Evolutionary conservation across 1,284 basidiomycete species (phyloP).

Genomic region (Trametes sp.): DNA sequence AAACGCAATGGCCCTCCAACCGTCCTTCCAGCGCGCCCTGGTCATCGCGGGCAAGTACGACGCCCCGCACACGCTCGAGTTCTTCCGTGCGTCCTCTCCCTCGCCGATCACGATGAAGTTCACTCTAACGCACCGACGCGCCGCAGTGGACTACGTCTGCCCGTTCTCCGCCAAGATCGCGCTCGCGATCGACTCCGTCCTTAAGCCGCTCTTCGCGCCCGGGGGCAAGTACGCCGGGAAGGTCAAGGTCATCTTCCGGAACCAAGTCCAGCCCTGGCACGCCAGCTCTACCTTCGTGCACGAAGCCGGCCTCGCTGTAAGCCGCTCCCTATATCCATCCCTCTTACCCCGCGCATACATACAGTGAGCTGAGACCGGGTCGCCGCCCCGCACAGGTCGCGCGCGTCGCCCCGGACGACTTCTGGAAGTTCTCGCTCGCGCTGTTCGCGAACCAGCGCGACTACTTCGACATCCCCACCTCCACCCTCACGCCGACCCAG

Average conservation of each 20-base stretch:
- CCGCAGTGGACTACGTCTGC: slow-evolving; percentile 85
- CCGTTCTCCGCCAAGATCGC: slow-evolving; percentile 82
- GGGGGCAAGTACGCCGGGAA: slow-evolving; percentile 80
- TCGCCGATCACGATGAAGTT: background rate
- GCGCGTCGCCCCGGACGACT: slow-evolving; percentile 74
- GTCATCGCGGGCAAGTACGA: slow-evolving; percentile 70
- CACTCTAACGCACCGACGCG: background rate
- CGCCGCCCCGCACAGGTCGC: slow-evolving; percentile 52
- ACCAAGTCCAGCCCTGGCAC: slow-evolving; percentile 90
- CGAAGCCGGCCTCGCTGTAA: slow-evolving; percentile 85
- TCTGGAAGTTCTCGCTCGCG: slow-evolving; percentile 80
- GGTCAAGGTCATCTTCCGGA: slow-evolving; percentile 81
- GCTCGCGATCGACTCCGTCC: slow-evolving; percentile 62
- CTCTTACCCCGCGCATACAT: background rate
- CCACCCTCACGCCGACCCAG: slow-evolving; percentile 74
- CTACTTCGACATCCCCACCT: slow-evolving; percentile 82
- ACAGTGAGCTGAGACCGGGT: background rate
- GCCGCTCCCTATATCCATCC: slow-evolving; percentile 37
- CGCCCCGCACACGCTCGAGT: slow-evolving; percentile 85
- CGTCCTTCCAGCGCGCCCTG: slow-evolving; percentile 71
- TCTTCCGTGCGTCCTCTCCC: slow-evolving; percentile 65
- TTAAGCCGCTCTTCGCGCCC: slow-evolving; percentile 64
- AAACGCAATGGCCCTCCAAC: slow-evolving; percentile 80
- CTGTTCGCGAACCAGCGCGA: slow-evolving; percentile 80
- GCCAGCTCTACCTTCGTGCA: slow-evolving; percentile 76